A percentile compares a stretch with the other conserved stretches of the same genome.
These are phyloP conservation scores for Echium plantagineum DNA, from an alignment of 257 asterid species.

Conservation along the genomic window DNA sequence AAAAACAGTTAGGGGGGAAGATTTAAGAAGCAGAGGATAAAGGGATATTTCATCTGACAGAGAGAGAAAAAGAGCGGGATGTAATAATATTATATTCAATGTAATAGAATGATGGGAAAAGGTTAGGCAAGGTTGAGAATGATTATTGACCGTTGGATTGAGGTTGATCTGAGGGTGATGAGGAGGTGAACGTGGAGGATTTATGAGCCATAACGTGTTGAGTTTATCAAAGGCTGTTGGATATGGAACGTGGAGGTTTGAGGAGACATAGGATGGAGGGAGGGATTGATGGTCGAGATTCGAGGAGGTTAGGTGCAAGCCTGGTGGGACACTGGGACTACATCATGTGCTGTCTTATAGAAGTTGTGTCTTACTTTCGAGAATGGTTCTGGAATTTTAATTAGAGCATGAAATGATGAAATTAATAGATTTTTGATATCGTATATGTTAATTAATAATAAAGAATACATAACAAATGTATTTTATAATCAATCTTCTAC, in stretches of 20 bases:
- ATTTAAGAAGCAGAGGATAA: not conserved
- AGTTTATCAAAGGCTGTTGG: slow-evolving; percentile 54
- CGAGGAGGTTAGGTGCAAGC: not conserved
- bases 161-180: slow-evolving; percentile 22
- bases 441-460: too few relatives aligned
- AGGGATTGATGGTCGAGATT: slow-evolving; percentile 22
- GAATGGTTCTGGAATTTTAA: too few relatives aligned
- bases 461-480: too few relatives aligned
- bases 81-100: not conserved
- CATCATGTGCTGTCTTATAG: not conserved
- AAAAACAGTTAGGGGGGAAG: slow-evolving; percentile 1
- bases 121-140: slow-evolving; percentile 9
- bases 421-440: too few relatives aligned
- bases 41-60: slow-evolving; percentile 23
- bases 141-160: slow-evolving; percentile 40
- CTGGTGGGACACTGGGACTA: not conserved
- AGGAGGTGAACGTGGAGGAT: slow-evolving; percentile 45
- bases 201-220: slow-evolving; percentile 56
- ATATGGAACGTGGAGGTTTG: slow-evolving; percentile 31
- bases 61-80: slow-evolving; percentile 57
- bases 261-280: slow-evolving; percentile 18
- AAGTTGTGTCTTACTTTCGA: too few relatives aligned
- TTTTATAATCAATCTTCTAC: too few relatives aligned
- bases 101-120: slow-evolving; percentile 22
- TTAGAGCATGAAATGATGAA: too few relatives aligned